Percentiles rank a stretch among this genome's conserved stretches.
Conservation (phyloP, 768 basidiomycete species). For the Gloeophyllum trabeum region DNA sequence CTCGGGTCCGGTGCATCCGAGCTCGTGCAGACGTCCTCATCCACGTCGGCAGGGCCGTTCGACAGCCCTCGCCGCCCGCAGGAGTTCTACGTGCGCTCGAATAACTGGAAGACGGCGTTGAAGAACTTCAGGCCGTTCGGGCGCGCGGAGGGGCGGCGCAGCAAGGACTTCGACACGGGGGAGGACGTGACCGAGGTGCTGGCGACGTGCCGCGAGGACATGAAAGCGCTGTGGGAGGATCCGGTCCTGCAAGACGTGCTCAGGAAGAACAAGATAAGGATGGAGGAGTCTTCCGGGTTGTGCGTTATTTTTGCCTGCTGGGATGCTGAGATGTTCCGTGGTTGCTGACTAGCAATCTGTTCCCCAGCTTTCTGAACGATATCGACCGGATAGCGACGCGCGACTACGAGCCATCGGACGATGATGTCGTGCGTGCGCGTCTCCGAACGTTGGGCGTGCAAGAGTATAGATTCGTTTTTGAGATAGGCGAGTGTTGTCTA, state of each 20-base stretch:
- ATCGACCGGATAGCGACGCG: constrained; percentile 51
- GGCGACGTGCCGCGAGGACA: constrained; percentile 50
- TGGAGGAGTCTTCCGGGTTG: constrained; percentile 72
- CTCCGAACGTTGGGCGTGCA: constrained; percentile 71
- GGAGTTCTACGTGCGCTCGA: constrained; percentile 20
- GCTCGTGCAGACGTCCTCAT: constrained; percentile 12
- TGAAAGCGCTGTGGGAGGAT: constrained; percentile 62
- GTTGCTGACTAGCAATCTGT: background rate
- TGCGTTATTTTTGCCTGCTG: constrained; percentile 22
- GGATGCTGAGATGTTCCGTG: constrained; percentile 7
- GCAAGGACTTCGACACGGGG: constrained; percentile 10
- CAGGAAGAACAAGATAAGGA: constrained; percentile 33
- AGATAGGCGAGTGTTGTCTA: constrained; percentile 36
- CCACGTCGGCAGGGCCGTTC: constrained; percentile 7
- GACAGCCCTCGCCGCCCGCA: constrained; percentile 11
- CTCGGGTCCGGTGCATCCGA: constrained; percentile 52
- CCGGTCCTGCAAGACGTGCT: constrained; percentile 50
- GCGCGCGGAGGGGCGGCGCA: constrained; percentile 6
- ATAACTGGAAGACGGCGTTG: constrained; percentile 18
- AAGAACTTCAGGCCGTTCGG: constrained; percentile 4
- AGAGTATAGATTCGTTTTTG: constrained; percentile 58
- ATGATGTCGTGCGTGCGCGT: constrained; percentile 71
- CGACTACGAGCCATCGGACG: constrained; percentile 61
- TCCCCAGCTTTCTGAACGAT: constrained; percentile 55
- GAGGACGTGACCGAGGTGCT: constrained; percentile 50